Base-by-base conservation (phyloP, 2,329 filamentous ascomycete genomes). In the Trichophyton equinum region DNA sequence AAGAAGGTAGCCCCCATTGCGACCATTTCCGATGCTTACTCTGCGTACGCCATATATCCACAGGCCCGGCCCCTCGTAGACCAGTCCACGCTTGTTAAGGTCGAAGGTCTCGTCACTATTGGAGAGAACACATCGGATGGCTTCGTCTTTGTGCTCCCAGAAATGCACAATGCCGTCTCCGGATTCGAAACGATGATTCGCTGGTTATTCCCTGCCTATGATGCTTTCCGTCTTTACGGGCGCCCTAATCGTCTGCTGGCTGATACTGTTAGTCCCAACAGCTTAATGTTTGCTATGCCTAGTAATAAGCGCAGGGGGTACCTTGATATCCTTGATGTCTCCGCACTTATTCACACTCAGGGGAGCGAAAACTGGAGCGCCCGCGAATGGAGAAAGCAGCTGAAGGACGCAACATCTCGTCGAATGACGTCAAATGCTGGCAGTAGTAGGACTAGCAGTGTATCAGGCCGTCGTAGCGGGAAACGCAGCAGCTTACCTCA, bases 211-310 rank as follows among this genome's bases (percentile, higher is more conserved):
- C 94, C 94, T 0, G 89, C 91, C 0, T 99, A 89, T 79, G 94
- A 99, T 71, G 89, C 89, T 0, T 99, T 96, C 72, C 85, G 82
- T 44, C 79, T 99, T 1, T 99, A 99, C 68, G 94, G 94, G 30
- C 87, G 94, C 22, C 94, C 94, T 0, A 88, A 84, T 30, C 85
- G 89, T 63, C 79, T 99, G 51, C 85, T 96, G 38, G 90, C 94
- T 2, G 95, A 95, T 70, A 86, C 88, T 0, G 82, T 91, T 51
- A 91, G 97, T 73, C 80, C 88, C 3, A 84, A 90, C 53, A 95
- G 94, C 61, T 80, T 99, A 65, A 99, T 99, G 94, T 99, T 97
- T 73, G 94, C 91, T 4, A 95, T 99, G 86, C 92, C 94, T 0
- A 89, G 88, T 67, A 85, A 94, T 67, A 85, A 86, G 59, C 83